These are phyloP conservation scores for Sporobolomyces pararoseus DNA, from an alignment of 768 basidiomycete genomes.

Conservation along the genomic window DNA sequence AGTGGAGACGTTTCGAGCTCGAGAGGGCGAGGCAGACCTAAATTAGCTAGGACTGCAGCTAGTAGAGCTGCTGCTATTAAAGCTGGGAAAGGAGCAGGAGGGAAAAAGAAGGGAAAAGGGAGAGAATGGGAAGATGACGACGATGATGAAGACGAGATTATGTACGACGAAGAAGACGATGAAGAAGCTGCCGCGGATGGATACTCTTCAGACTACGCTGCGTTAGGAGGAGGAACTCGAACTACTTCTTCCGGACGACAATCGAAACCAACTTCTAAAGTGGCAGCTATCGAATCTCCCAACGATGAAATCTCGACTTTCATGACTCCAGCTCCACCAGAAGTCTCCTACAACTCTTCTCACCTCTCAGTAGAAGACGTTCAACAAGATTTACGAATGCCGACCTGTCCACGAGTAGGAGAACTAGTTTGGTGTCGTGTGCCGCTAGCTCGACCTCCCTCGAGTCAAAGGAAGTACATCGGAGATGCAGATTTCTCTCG, in stretches of 20 bases:
- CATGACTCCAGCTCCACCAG: constrained; percentile 6
- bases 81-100: background rate
- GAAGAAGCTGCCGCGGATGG: background rate
- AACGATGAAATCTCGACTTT: constrained; percentile 2
- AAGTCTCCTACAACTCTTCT: background rate
- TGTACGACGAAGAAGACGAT: constrained; percentile 14
- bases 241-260: constrained; percentile 14
- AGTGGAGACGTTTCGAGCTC: constrained; percentile 11
- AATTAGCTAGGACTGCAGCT: background rate
- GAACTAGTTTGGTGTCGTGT: constrained; percentile 40
- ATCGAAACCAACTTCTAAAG: background rate
- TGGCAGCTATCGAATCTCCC: background rate
- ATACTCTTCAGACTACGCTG: constrained; percentile 8
- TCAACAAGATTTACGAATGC: constrained; percentile 16
- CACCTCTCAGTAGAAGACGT: background rate
- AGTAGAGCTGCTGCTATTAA: constrained; percentile 4
- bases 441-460: constrained; percentile 9
- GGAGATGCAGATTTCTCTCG: constrained; percentile 20
- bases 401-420: constrained; percentile 14
- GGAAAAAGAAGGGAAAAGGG: background rate
- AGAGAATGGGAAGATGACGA: constrained; percentile 9
- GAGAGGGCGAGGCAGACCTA: background rate
- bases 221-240: background rate
- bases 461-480: constrained; percentile 1
- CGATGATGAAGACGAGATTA: background rate